Evolutionary conservation across 2,329 filamentous ascomycete genomes (phyloP).

Genomic region (Albophoma yamanashiensis): DNA sequence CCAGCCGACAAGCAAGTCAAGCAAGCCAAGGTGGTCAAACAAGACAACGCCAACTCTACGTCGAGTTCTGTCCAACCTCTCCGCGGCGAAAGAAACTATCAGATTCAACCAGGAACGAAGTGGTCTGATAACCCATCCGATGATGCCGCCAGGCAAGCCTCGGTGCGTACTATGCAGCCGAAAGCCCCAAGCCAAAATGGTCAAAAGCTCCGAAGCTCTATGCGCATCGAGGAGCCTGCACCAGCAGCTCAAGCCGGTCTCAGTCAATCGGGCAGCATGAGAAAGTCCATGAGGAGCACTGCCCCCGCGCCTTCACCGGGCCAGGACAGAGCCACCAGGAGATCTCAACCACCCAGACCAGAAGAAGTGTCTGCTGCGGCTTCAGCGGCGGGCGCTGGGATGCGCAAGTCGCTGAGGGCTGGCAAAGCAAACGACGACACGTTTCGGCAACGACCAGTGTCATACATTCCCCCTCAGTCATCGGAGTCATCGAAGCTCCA

Average conservation of each 20-base stretch:
- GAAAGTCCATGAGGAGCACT: conserved; percentile 20
- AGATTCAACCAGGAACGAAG: conserved; percentile 24
- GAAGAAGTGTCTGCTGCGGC: not conserved
- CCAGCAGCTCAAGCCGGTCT: conserved; percentile 3
- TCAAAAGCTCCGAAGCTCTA: conserved; percentile 34
- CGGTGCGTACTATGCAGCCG: not conserved
- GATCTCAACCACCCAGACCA: not conserved
- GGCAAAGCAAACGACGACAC: conserved; percentile 5
- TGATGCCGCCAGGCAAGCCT: conserved; percentile 2
- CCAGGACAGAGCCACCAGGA: conserved; percentile 1
- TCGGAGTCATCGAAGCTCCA: conserved; percentile 8
- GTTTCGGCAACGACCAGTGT: conserved; percentile 12
- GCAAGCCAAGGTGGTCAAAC: conserved; percentile 21
- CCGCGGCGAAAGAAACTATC: conserved; percentile 22
- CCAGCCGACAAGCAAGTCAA: conserved; percentile 15
- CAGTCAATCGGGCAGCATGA: conserved; percentile 15
- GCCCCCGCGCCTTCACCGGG: conserved; percentile 1
- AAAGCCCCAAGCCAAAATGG: not conserved
- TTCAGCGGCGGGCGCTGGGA: conserved; percentile 5
- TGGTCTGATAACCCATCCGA: conserved; percentile 11
- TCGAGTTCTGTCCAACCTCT: conserved; percentile 3
- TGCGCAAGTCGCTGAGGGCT: conserved; percentile 13
- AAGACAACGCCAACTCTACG: conserved; percentile 3
- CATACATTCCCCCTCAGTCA: conserved; percentile 15
- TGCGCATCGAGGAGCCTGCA: conserved; percentile 25